A percentile compares a stretch with the other conserved stretches of the same genome.
Evolutionary conservation across 805 yeast species (phyloP).

Genomic region (Clavispora santaluciae): DNA sequence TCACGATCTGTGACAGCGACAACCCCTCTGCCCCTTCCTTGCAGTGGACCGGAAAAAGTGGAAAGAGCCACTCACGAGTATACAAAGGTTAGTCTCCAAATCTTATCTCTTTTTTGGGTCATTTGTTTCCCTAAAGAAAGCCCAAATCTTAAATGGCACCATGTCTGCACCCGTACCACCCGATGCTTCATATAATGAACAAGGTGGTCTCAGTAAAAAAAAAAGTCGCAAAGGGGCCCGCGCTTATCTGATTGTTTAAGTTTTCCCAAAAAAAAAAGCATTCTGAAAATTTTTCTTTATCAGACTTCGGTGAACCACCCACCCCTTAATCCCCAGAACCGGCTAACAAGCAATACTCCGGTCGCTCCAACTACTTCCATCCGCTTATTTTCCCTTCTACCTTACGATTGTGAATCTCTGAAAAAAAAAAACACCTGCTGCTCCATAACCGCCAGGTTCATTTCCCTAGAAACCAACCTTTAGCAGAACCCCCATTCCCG

Average conservation of each 20-base stretch:
- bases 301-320: background rate
- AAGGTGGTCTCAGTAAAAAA: background rate
- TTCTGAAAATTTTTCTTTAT: constrained; percentile 10
- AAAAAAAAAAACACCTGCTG: background rate
- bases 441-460: background rate
- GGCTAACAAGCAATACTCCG: background rate
- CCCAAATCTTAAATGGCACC: background rate
- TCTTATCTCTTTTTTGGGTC: background rate
- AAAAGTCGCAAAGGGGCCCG: constrained; percentile 2
- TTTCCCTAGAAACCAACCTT: too few species aligned
- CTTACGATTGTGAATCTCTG: background rate
- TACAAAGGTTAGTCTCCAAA: background rate
- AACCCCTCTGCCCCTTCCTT: too few species aligned
- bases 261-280: constrained; percentile 2
- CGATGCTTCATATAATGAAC: background rate
- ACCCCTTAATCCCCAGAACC: background rate
- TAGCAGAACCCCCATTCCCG: too few species aligned
- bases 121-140: background rate
- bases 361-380: background rate
- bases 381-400: background rate
- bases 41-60: too few species aligned
- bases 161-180: background rate
- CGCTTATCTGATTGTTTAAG: constrained; percentile 8
- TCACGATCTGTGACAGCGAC: too few species aligned
- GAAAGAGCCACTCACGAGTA: too few species aligned